phyloP scores from a whole-genome alignment of 1,284 basidiomycete genomes.

The Cutaneotrichosporon curvatum region DNA sequence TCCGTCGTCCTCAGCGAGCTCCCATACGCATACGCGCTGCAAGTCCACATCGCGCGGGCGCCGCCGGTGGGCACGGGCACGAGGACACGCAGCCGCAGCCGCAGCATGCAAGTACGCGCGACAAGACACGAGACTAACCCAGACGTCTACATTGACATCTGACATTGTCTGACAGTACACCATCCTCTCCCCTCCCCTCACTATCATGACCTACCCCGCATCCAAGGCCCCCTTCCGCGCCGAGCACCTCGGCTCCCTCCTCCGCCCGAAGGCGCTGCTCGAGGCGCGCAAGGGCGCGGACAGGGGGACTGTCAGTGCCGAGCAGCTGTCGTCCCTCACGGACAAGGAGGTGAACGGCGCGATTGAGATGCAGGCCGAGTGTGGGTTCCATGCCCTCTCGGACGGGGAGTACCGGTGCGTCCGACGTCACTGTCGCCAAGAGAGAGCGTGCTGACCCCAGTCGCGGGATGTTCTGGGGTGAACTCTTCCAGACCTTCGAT shows the following conservation, averaged over 20 bases:
- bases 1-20: too few relatives aligned
- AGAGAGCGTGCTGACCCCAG: neutral
- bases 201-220: neutral
- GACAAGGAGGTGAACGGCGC: slow-evolving; percentile 44
- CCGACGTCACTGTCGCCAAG: neutral
- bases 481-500: slow-evolving; percentile 57
- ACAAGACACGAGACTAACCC: too few relatives aligned
- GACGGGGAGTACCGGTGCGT: slow-evolving; percentile 44
- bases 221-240: slow-evolving; percentile 37
- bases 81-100: too few relatives aligned
- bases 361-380: slow-evolving; percentile 35
- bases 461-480: slow-evolving; percentile 46
- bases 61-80: too few relatives aligned
- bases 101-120: too few relatives aligned
- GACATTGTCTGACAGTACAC: too few relatives aligned
- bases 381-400: slow-evolving; percentile 39
- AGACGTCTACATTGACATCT: too few relatives aligned
- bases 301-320: slow-evolving; percentile 25
- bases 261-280: slow-evolving; percentile 36
- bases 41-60: too few relatives aligned
- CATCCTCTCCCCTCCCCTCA: neutral
- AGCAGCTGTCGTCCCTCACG: slow-evolving; percentile 36
- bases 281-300: slow-evolving; percentile 28
- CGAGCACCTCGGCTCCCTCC: slow-evolving; percentile 42
- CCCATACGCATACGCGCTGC: too few relatives aligned